These are phyloP conservation scores for Agarophyton chilense DNA, from an alignment of 23 red algal genomes.

Conservation along the genomic window DNA sequence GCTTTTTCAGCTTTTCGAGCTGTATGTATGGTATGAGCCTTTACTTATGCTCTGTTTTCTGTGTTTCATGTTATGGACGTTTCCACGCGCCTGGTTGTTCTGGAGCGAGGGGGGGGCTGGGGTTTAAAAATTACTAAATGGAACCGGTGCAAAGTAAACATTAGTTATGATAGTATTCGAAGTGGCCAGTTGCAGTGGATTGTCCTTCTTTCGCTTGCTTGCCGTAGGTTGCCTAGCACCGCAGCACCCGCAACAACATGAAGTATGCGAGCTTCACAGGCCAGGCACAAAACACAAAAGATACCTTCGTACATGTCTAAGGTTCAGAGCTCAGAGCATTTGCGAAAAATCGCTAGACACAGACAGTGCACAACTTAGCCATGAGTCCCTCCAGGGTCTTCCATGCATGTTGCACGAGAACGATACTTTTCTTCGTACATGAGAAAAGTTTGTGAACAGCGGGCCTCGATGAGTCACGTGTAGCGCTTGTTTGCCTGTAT, in stretches of 20 bases:
- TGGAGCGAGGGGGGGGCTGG: not conserved
- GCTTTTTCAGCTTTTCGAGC: not conserved
- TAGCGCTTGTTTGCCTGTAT: no score
- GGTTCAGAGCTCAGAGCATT: no score
- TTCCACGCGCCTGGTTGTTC: not conserved
- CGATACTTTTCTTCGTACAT: no score
- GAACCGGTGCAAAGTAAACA: not conserved
- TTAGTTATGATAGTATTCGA: not conserved
- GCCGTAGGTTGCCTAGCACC: not conserved
- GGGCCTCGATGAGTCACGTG: no score
- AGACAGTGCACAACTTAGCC: no score
- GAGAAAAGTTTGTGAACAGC: no score
- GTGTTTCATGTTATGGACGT: not conserved
- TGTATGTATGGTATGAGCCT: not conserved
- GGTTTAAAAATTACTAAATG: not conserved
- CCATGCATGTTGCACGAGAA: no score
- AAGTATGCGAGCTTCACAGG: not conserved
- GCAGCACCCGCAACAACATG: no score
- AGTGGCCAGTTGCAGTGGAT: not conserved
- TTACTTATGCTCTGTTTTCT: not conserved
- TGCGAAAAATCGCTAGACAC: no score
- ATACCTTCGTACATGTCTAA: no score
- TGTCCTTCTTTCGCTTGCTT: no score
- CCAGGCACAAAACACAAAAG: not conserved
- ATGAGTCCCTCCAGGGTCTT: no score